These are phyloP conservation scores for Chrysanthemum lavandulifolium DNA, from an alignment of 129 eudicot species.

Conservation along the genomic window DNA sequence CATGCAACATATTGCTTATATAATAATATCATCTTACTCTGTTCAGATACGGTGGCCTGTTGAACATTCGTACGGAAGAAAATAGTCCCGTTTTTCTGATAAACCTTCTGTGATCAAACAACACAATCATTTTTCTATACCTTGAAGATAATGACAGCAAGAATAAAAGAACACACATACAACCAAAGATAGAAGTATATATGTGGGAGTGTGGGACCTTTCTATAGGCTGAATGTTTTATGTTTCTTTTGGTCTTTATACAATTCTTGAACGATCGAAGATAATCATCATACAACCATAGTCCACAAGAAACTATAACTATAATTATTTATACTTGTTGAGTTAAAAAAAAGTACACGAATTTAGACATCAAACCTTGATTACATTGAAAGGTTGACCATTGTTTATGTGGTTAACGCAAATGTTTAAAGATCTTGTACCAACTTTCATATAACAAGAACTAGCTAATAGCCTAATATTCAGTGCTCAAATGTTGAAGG, in stretches of 20 bases:
- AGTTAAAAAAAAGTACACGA: not conserved
- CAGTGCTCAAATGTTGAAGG: not conserved
- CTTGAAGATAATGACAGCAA: constrained; percentile 3
- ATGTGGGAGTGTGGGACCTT: too few relatives aligned
- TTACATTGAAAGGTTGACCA: constrained; percentile 2
- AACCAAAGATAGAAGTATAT: too few relatives aligned
- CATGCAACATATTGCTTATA: not conserved
- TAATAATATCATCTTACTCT: constrained; percentile 46
- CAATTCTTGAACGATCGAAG: not conserved
- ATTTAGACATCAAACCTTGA: constrained; percentile 1
- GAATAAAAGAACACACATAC: not conserved
- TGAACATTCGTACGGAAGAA: constrained; percentile 62
- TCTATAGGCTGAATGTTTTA: not conserved
- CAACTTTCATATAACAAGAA: too few relatives aligned
- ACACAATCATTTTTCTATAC: not conserved
- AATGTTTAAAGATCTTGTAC: too few relatives aligned
- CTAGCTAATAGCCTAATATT: not conserved
- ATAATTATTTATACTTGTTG: too few relatives aligned
- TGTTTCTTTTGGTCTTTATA: not conserved
- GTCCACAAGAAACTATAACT: not conserved
- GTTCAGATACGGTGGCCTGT: constrained; percentile 70
- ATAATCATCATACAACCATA: not conserved
- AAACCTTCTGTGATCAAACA: constrained; percentile 51
- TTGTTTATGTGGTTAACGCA: not conserved
- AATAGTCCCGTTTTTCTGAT: constrained; percentile 74